Percentiles rank a stretch among this genome's conserved stretches.
Conservation (phyloP, 306 rosid species). For the Gleditsia sinensis region DNA sequence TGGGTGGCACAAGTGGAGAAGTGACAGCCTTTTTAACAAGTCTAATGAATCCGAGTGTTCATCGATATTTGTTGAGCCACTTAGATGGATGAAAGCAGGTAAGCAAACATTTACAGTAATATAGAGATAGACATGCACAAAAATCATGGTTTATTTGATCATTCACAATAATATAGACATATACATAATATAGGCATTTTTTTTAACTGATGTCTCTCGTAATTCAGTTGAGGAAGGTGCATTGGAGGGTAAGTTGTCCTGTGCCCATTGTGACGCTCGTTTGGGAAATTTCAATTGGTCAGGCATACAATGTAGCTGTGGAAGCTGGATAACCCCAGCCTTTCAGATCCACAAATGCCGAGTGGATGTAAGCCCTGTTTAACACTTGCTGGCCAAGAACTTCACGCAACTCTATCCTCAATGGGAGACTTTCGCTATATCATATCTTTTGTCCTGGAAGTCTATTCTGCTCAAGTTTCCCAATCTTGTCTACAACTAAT, state of each 20-base stretch:
- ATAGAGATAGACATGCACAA: background rate
- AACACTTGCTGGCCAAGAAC: constrained; percentile 25
- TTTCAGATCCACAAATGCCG: constrained; percentile 94
- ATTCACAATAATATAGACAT: background rate
- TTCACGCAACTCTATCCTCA: background rate
- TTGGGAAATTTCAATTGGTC: constrained; percentile 95
- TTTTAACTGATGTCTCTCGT: constrained; percentile 37
- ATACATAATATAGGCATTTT: constrained; percentile 1
- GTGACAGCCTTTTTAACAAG: constrained; percentile 70
- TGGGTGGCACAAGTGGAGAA: constrained; percentile 68
- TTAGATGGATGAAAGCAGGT: constrained; percentile 97
- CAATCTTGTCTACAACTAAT: constrained; percentile 29
- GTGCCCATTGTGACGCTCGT: constrained; percentile 90
- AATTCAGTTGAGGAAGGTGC: constrained; percentile 94
- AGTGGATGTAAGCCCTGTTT: constrained; percentile 69
- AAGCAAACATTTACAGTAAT: constrained; percentile 31
- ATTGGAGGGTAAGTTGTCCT: constrained; percentile 80
- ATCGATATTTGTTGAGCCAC: constrained; percentile 90
- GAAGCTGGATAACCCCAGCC: constrained; percentile 98
- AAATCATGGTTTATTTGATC: constrained; percentile 6
- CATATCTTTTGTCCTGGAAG: constrained; percentile 27
- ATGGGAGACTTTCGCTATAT: background rate
- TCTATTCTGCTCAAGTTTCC: constrained; percentile 34
- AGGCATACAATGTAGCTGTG: constrained; percentile 96
- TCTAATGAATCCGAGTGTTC: constrained; percentile 81